Base-by-base conservation (phyloP, 306 rosid genomes). In the Trichosanthes truncata region DNA sequence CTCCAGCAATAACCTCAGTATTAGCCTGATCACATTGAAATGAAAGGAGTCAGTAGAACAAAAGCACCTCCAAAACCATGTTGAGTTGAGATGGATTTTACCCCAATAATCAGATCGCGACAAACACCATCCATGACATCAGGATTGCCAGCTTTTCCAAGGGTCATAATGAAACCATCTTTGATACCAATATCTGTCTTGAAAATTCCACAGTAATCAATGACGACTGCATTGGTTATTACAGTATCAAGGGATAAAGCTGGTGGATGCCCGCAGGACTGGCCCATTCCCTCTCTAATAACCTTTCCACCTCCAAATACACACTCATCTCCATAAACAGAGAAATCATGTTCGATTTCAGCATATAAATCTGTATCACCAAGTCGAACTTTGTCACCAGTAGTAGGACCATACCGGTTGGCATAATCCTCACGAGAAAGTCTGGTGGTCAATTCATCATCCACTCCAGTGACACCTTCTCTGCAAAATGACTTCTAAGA, bases 241-340 rank as follows among this genome's bases (percentile, higher is more conserved):
- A 95, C 97, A 56, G 93, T 89, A 87, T 95, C 99, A 78, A 95
- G 83, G 71, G 89, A 80, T 29, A 0, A 63, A 77, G 77, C 83
- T 20, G 88, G 81, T 73, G 65, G 48, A 69, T 78, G 83, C 82
- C 96, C 89, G 36, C 88, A 87, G 20, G 89, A 85, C 85, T 95
- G 99, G 74, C 97, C 97, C 94, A 95, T 90, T 82, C 99, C 99
- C 26, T 93, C 99, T 84, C 99, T 89, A 77, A 93, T 84, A 57
- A 88, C 94, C 88, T 95, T 95, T 41, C 99, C 99, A 75, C 97
- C 99, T 81, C 99, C 99, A 82, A 92, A 95, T 49, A 95, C 87
- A 80, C 91, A 90, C 84, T 95, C 99, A 79, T 95, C 99, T 62
- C 99, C 99, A 87, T 87, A 90, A 76, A 82, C 41, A 76, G 93